phyloP scores from a whole-genome alignment of 2,329 filamentous ascomycete species.

The Didymella exigua region DNA sequence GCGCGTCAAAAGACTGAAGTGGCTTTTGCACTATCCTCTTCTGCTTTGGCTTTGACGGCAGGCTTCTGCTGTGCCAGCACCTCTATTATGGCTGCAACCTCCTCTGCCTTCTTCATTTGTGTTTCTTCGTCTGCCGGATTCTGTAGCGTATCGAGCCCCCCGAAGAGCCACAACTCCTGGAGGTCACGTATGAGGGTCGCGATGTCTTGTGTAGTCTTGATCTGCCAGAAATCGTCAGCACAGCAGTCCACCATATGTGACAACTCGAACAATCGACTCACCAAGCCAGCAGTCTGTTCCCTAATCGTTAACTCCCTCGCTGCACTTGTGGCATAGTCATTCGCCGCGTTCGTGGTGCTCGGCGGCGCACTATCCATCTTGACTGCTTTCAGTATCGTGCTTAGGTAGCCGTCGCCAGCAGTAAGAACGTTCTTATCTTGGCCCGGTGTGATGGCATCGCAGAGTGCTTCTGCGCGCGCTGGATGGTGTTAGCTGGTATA shows the following conservation, averaged over 20 bases:
- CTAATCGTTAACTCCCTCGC: conserved; percentile 64
- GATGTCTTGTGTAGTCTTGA: conserved; percentile 67
- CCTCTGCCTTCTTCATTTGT: conserved; percentile 20
- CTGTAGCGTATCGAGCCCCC: conserved; percentile 63
- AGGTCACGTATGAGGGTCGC: conserved; percentile 65
- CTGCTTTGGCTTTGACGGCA: neutral
- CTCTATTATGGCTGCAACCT: conserved; percentile 26
- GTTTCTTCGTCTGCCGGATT: conserved; percentile 35
- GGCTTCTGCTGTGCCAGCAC: conserved; percentile 20
- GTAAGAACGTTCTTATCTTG: conserved; percentile 46
- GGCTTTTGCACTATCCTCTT: neutral
- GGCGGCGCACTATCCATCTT: conserved; percentile 54
- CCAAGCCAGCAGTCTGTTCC: conserved; percentile 64
- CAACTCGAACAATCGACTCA: conserved; percentile 36
- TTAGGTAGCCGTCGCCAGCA: conserved; percentile 51
- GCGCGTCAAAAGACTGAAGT: neutral
- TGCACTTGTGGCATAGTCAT: conserved; percentile 61
- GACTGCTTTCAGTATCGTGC: conserved; percentile 61
- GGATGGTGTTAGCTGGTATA: neutral
- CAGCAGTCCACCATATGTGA: neutral
- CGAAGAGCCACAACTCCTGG: conserved; percentile 72
- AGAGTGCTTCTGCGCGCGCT: conserved; percentile 51
- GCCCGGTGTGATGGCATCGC: conserved; percentile 51
- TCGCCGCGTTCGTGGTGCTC: conserved; percentile 38
- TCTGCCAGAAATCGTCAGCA: conserved; percentile 39